Base-by-base conservation (phyloP, 2,329 filamentous ascomycete genomes). In the Paecilomyces variotii region DNA sequence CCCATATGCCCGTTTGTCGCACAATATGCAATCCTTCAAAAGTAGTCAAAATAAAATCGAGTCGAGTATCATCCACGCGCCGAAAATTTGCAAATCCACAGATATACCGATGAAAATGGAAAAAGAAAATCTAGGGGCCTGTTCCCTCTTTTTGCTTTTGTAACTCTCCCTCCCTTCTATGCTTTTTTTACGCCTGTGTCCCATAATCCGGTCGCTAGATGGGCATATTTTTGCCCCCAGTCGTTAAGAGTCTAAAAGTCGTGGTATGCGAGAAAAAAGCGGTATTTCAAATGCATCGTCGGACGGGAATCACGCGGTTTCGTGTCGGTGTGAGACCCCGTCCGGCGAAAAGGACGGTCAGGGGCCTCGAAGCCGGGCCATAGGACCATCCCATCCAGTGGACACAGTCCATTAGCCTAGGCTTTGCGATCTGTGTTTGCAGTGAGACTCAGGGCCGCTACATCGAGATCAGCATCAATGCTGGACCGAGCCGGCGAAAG, bases 401-500 rank as follows among this genome's bases (percentile, higher is more conserved):
- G 35, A 39, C 35, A 14, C 3, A 12, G n/a, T 6, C 39, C 39
- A n/a, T 7, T 45, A 6, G n/a, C 14, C 50, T 52, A 52, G 19
- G 50, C 5, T 26, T 59, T 54, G 32, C 62, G 55, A 59, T 64
- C 49, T 30, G 55, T 35, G 34, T 58, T 60, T 51, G 60, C 51
- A 54, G 59, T 65, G 57, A 69, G 59, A 45, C 68, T 63, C 56
- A 71, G 55, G 39, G 66, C 63, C 12, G 66, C 63, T 9, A 68
- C 58, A 49, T 72, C 70, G 35, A 66, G 66, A 26, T 73, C 70
- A 39, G 64, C 60, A 58, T 73, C 71, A 53, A 73, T 61, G 58
- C 70, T 73, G 35, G 71, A 72, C 35, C 70, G 70, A 28, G 70
- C 60, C 50, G 64, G 63, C 51, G 71, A 74, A n/a, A 74, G 71